A percentile compares a stretch with the other conserved stretches of the same genome.
Evolutionary conservation across 164 flowering plant species (phyloP).

Genomic region (Umbilicus rupestris): DNA sequence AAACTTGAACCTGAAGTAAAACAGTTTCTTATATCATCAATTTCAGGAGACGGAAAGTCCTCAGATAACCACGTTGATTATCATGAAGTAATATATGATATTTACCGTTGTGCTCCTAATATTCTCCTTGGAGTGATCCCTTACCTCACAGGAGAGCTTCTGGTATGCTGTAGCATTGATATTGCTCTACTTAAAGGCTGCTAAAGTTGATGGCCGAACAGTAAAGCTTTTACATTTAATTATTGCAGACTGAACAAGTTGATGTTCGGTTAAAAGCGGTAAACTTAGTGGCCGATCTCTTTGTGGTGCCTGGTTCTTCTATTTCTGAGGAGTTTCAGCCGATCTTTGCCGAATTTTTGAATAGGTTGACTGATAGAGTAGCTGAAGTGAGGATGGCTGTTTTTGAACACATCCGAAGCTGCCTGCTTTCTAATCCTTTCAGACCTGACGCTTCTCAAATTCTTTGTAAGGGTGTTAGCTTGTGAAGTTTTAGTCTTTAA

Average conservation of each 20-base stretch:
- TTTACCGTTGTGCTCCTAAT: slow-evolving; percentile 87
- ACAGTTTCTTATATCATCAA: slow-evolving; percentile 76
- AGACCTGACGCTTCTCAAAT: slow-evolving; percentile 76
- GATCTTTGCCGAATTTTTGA: slow-evolving; percentile 71
- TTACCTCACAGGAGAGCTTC: slow-evolving; percentile 73
- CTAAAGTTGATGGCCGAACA: neutral
- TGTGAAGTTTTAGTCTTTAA: neutral
- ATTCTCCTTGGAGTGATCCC: slow-evolving; percentile 68
- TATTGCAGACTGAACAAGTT: slow-evolving; percentile 63
- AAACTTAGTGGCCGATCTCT: slow-evolving; percentile 66
- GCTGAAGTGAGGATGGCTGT: slow-evolving; percentile 74
- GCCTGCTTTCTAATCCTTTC: slow-evolving; percentile 60
- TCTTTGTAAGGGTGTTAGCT: slow-evolving; percentile 33
- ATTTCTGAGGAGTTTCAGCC: slow-evolving; percentile 66
- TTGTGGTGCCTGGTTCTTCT: slow-evolving; percentile 50
- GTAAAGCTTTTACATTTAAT: neutral
- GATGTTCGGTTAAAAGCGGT: slow-evolving; percentile 75
- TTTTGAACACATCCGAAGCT: slow-evolving; percentile 54
- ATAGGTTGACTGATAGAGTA: slow-evolving; percentile 83
- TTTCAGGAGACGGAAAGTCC: slow-evolving; percentile 59
- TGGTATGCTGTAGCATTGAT: slow-evolving; percentile 39
- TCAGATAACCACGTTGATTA: slow-evolving; percentile 41
- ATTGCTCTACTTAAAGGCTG: neutral
- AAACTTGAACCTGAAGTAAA: slow-evolving; percentile 81
- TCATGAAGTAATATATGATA: slow-evolving; percentile 77